Evolutionary conservation across 2,329 filamentous ascomycete genomes (phyloP).

Genomic region (Colletotrichum lupini): DNA sequence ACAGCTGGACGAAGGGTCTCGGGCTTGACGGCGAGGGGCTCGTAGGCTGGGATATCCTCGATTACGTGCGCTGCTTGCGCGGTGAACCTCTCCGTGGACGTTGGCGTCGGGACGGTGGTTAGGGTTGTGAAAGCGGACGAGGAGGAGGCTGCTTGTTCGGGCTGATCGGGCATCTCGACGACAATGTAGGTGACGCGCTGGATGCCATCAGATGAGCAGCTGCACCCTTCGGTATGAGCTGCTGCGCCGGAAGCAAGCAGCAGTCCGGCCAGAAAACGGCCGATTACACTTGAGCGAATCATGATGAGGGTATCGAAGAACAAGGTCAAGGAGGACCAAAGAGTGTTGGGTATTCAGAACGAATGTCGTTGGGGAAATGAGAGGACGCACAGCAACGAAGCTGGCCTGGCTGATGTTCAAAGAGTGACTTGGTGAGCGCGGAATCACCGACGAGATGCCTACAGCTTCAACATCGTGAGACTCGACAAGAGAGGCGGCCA

Average conservation of each 20-base stretch:
- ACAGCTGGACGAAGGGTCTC: constrained; percentile 41
- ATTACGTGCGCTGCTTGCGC: constrained; percentile 14
- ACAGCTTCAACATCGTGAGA: neutral
- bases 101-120: constrained; percentile 1
- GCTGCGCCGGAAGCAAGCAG: constrained; percentile 23
- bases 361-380: constrained; percentile 4
- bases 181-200: constrained; percentile 36
- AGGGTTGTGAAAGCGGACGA: neutral
- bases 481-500: neutral
- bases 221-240: constrained; percentile 31
- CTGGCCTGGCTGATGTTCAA: constrained; percentile 5
- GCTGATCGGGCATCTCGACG: constrained; percentile 36
- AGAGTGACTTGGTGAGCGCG: constrained; percentile 5
- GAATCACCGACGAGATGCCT: constrained; percentile 22
- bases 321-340: neutral
- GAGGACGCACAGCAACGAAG: constrained; percentile 21
- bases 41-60: constrained; percentile 19
- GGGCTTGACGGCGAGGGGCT: constrained; percentile 22
- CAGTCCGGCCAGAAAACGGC: constrained; percentile 20
- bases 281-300: constrained; percentile 16
- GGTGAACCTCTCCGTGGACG: neutral
- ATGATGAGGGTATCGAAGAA: constrained; percentile 9
- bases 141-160: neutral
- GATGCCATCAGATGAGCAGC: constrained; percentile 27
- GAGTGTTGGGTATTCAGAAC: neutral